These are phyloP conservation scores for Picea glauca DNA, from an alignment of 75 land plant genomes.

Conservation along the genomic window DNA sequence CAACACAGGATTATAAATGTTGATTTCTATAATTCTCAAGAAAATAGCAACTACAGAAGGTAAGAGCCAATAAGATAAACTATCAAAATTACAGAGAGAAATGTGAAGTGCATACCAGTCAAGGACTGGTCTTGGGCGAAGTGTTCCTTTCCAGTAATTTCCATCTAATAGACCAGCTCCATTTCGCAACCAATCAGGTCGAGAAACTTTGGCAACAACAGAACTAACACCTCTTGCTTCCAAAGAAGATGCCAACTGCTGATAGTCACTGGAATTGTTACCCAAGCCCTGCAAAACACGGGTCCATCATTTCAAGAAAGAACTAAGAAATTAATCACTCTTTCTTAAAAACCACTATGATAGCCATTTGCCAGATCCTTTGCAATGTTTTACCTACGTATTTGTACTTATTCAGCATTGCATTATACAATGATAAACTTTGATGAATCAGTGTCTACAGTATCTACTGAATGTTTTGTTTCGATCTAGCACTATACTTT, in stretches of 20 bases:
- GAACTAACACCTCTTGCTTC: conserved; percentile 44
- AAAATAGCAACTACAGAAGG: not conserved
- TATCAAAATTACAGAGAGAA: conserved; percentile 1
- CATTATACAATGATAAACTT: no score
- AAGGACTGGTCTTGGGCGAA: conserved; percentile 85
- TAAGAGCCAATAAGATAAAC: not conserved
- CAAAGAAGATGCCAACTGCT: conserved; percentile 37
- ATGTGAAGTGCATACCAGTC: conserved; percentile 58
- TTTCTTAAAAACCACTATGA: not conserved
- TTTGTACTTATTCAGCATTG: no score
- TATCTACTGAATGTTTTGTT: no score
- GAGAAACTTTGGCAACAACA: conserved; percentile 67
- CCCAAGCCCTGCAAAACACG: conserved; percentile 72
- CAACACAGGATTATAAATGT: not conserved
- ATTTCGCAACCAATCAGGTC: conserved; percentile 91
- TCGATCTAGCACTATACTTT: no score
- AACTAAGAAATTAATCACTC: conserved; percentile 1
- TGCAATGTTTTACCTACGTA: no score
- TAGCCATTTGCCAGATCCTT: not conserved
- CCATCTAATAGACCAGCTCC: conserved; percentile 80
- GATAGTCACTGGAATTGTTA: conserved; percentile 81
- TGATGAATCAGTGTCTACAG: no score
- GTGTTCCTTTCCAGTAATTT: conserved; percentile 85
- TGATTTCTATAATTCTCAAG: not conserved
- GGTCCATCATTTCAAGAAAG: conserved; percentile 8